Conservation (phyloP, 169 alveolate species). For the Cryptosporidium sp. region DNA sequence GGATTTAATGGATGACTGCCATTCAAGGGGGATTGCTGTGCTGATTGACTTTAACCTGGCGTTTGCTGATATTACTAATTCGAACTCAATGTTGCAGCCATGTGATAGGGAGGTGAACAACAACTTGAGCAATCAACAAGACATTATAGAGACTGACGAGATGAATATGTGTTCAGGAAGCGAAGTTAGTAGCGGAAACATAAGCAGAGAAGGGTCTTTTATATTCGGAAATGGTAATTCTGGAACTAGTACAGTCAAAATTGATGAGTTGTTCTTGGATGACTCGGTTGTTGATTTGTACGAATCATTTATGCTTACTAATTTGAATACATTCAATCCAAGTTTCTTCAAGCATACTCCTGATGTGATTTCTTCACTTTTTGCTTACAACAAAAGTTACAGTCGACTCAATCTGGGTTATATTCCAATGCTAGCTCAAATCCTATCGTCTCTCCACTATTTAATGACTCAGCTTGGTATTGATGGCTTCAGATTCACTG, state of each 20-base stretch:
- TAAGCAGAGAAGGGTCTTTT: background rate
- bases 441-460: conserved; percentile 42
- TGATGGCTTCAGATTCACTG: conserved; percentile 63
- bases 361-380: conserved; percentile 38
- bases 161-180: background rate
- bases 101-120: conserved; percentile 58
- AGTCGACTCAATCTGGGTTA: conserved; percentile 43
- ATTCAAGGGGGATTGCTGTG: conserved; percentile 43
- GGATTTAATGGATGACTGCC: conserved; percentile 58
- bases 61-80: conserved; percentile 57
- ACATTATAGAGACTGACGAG: conserved; percentile 9
- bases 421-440: conserved; percentile 56
- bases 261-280: conserved; percentile 41
- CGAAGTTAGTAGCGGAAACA: background rate
- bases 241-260: background rate
- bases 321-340: conserved; percentile 48
- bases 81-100: conserved; percentile 50
- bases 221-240: background rate
- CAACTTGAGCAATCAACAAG: conserved; percentile 22
- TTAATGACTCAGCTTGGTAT: conserved; percentile 47
- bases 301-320: conserved; percentile 64
- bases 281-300: conserved; percentile 40
- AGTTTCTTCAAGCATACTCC: conserved; percentile 64
- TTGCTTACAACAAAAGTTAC: conserved; percentile 25
- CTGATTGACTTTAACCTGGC: conserved; percentile 50